Conservation (phyloP, 2,329 filamentous ascomycete species). For the Nemania sp. region DNA sequence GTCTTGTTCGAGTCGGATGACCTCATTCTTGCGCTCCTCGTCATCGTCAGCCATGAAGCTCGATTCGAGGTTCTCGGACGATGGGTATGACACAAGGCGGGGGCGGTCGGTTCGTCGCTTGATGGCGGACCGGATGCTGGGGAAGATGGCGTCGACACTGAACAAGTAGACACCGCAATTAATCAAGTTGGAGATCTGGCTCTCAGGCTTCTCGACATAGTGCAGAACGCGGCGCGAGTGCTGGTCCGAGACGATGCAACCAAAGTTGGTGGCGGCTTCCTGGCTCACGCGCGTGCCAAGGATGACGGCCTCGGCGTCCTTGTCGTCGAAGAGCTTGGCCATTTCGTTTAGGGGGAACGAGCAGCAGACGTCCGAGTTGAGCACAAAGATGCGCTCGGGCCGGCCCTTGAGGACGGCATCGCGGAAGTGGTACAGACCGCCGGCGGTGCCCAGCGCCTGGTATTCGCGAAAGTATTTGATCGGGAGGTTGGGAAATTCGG, state of each 20-base stretch:
- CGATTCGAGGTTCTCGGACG: slow-evolving; percentile 86
- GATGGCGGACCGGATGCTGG: slow-evolving; percentile 89
- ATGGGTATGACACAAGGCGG: slow-evolving; percentile 91
- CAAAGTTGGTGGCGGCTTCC: slow-evolving; percentile 93
- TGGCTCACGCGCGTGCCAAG: slow-evolving; percentile 88
- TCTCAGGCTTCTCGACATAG: slow-evolving; percentile 99
- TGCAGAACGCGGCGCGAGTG: slow-evolving; percentile 95
- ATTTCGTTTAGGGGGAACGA: slow-evolving; percentile 96
- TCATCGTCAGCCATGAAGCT: slow-evolving; percentile 67
- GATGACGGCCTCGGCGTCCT: slow-evolving; percentile 95
- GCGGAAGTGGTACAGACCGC: slow-evolving; percentile 97
- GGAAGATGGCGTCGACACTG: slow-evolving; percentile 93
- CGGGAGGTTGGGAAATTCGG: slow-evolving; percentile 82
- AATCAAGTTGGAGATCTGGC: slow-evolving; percentile 96
- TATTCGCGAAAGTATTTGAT: slow-evolving; percentile 98
- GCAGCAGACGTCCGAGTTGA: slow-evolving; percentile 98
- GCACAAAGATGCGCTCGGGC: slow-evolving; percentile 92
- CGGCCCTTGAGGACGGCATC: slow-evolving; percentile 96
- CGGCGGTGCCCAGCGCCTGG: slow-evolving; percentile 91
- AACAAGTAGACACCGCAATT: slow-evolving; percentile 99
- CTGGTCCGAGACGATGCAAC: slow-evolving; percentile 93
- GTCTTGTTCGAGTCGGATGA: slow-evolving; percentile 94
- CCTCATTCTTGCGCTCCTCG: slow-evolving; percentile 75
- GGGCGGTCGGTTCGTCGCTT: slow-evolving; percentile 93
- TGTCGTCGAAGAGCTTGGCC: slow-evolving; percentile 91